Base-by-base conservation (phyloP, 148 eudicot species). In the Limonium bicolor region DNA sequence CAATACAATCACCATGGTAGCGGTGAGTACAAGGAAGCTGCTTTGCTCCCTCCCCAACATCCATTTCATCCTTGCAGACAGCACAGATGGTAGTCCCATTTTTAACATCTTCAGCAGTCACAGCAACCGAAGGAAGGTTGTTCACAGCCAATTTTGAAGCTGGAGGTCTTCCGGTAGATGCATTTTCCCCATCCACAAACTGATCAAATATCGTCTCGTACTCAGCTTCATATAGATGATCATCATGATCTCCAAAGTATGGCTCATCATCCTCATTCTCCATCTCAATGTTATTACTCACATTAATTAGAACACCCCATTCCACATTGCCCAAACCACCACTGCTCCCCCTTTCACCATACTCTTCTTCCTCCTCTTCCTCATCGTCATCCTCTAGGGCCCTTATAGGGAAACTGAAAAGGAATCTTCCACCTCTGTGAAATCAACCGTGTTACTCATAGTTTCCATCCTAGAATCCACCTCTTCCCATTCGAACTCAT, bases 401-500 rank as follows among this genome's bases (percentile, higher is more conserved):
- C 7, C 56, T 43, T 16, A 48, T 40, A 10, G 65, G 62, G 27
- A 44, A 54, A 68, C 44, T 0, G 67, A 56, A 9, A 62, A 26
- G 1, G 66, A 51, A 8, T 31, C 68, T 11, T 71, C 75, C 5
- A 56, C 76, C 21, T 62, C 69, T 7, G 18, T n/a, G n/a, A n/a
- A 42, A 47, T 70, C 76, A 14, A 32, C 63, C 31, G 48, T 60
- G 7, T 54, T 44, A 51, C 69, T 67, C 56, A 73, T 25, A 3
- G 54, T 73, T 39, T 65, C 72, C 31, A 67, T 54, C 57, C 67
- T 48, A 22, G 46, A 66, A 61, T 64, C 70, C 36, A 78, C 68
- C 52, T 78, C 86, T 57, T 78, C 86, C 86, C 86, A 78, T 47
- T 78, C 86, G 14, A 71, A 74, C 41, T 78, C 81, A 22, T 42